phyloP scores from a whole-genome alignment of 805 yeast species.

The Suhomyces xylopsoci region DNA sequence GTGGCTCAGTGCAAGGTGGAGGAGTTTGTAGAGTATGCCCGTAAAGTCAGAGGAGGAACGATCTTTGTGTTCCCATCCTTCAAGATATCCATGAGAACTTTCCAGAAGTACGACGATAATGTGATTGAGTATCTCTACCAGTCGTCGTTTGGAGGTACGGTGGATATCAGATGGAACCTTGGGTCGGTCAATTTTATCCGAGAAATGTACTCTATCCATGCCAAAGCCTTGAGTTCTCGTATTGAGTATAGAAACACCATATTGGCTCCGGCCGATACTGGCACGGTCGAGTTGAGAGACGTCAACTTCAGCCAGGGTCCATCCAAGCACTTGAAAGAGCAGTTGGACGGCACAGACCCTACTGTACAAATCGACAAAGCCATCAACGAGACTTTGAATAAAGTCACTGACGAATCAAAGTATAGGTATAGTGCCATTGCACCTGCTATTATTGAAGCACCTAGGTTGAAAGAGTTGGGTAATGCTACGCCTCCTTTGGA shows the following conservation, averaged over 20 bases:
- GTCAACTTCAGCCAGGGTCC: conserved; percentile 10
- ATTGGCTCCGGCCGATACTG: not conserved
- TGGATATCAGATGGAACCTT: conserved; percentile 89
- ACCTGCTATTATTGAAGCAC: conserved; percentile 83
- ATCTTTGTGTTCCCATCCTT: conserved; percentile 79
- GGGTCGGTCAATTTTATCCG: conserved; percentile 88
- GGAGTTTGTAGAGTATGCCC: conserved; percentile 55
- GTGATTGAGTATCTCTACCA: conserved; percentile 64
- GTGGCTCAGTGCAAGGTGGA: conserved; percentile 45
- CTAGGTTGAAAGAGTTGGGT: conserved; percentile 86
- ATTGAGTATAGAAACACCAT: conserved; percentile 33
- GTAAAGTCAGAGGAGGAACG: conserved; percentile 69
- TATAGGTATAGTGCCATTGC: conserved; percentile 62
- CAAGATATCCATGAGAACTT: conserved; percentile 69
- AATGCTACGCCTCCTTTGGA: conserved; percentile 97
- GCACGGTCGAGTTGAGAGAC: conserved; percentile 28
- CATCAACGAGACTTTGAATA: conserved; percentile 34
- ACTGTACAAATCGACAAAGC: conserved; percentile 33
- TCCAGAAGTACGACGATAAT: conserved; percentile 52
- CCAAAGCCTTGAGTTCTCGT: conserved; percentile 66
- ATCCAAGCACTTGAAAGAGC: conserved; percentile 13
- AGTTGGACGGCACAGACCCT: conserved; percentile 15
- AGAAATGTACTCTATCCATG: conserved; percentile 90
- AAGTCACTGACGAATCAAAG: conserved; percentile 35
- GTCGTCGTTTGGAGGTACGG: conserved; percentile 82